Conservation (phyloP, 257 asterid genomes). For the Primulina tabacum region DNA sequence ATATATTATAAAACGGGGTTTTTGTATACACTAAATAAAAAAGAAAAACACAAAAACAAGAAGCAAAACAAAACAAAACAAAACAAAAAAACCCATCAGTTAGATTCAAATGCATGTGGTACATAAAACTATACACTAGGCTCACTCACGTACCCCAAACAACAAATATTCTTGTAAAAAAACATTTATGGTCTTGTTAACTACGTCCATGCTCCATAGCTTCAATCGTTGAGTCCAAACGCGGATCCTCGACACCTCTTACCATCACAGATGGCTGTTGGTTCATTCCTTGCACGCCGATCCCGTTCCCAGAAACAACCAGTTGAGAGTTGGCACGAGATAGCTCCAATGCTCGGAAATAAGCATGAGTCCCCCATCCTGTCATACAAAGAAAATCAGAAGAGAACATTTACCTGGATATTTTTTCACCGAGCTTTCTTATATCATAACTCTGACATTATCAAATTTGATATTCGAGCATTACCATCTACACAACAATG, state of each 20-base stretch:
- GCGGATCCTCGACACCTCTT: slow-evolving; percentile 21
- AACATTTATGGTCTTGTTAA: slow-evolving; percentile 13
- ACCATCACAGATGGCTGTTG: slow-evolving; percentile 21
- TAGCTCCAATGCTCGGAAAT: slow-evolving; percentile 68
- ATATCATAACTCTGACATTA: neutral
- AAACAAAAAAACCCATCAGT: no score
- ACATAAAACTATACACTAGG: neutral
- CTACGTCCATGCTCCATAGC: slow-evolving; percentile 41
- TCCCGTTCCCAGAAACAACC: slow-evolving; percentile 29
- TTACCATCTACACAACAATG: neutral
- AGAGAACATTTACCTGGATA: neutral
- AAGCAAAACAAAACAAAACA: no score
- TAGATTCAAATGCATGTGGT: no score
- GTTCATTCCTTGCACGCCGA: slow-evolving; percentile 30
- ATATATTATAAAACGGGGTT: no score
- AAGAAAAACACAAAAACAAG: no score
- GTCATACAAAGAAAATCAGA: slow-evolving; percentile 19
- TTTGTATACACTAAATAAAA: no score
- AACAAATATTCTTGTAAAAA: no score
- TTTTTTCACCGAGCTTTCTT: neutral
- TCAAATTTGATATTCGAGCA: neutral
- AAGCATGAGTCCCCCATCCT: slow-evolving; percentile 84
- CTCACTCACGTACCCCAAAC: neutral
- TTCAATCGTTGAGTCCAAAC: slow-evolving; percentile 27
- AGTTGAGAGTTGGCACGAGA: slow-evolving; percentile 27